Evolutionary conservation across 75 land plant species (phyloP), one percentile per base, ranked within the genome.

Genomic region (Pinus albicaulis): DNA sequence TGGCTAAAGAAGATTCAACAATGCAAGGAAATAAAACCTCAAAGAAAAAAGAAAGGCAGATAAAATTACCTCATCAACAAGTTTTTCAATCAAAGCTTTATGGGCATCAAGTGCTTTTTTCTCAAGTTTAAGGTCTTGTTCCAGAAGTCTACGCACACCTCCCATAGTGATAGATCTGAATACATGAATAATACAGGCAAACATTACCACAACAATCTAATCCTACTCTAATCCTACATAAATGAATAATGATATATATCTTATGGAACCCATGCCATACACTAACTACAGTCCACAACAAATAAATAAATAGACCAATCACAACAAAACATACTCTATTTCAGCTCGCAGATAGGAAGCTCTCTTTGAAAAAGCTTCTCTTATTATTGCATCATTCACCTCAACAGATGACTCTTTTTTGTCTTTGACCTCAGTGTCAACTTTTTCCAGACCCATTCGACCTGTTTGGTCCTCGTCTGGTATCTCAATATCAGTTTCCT

Each of bases 71-170:
- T 92, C 83, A 83, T 91, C 91, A 73, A 95, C 52, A 70, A 84
- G 73, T 76, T 72, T n/a, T 41, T 74, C 74, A 3, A 95, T 91
- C 15, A 86, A 80, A 28, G 78, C 78, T 72, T 95, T 95, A 60
- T 82, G 86, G 24, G 83, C 69, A 82, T 95, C 93, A 59, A 95
- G 84, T 71, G 88, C 34, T 62, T 65, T 24, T 57, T 76, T 85
- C 28, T 86, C 88, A 62, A 95, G 86, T 58, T 75, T 76, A 52
- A 95, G 85, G 80, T 95, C 98, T 58, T 85, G 84, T 78, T 92
- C 98, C 76, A 95, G 72, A 70, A 93, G 77, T 17, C 93, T 89
- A 26, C 98, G 93, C 63, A 86, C 87, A 53, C 80, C 80, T 36
- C 63, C 75, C 77, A 89, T 52, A 53, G 87, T 91, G 48, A 95